phyloP scores from a whole-genome alignment of 768 basidiomycete species.

The Boletus sensibilis region DNA sequence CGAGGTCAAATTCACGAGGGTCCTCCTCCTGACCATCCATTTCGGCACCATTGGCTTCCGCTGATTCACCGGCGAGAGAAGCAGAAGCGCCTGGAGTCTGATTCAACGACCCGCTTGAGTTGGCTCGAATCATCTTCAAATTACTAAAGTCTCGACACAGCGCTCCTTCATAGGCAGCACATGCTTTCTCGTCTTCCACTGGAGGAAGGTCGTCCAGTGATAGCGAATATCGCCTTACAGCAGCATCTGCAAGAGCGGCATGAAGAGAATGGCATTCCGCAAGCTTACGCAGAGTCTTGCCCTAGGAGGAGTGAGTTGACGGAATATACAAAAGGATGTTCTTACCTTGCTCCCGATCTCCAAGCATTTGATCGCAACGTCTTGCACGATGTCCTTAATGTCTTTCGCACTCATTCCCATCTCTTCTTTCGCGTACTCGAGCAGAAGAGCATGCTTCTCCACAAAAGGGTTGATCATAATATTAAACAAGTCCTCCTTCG shows the following conservation, averaged over 20 bases:
- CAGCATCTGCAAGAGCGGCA: constrained; percentile 42
- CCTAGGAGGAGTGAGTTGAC: constrained; percentile 39
- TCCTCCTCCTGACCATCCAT: constrained; percentile 16
- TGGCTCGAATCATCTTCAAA: constrained; percentile 29
- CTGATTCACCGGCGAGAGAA: constrained; percentile 11
- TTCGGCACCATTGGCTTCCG: constrained; percentile 8
- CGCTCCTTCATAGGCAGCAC: constrained; percentile 44
- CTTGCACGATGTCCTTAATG: constrained; percentile 48
- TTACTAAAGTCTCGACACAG: constrained; percentile 55
- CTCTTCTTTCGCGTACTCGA: constrained; percentile 47
- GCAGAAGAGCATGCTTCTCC: constrained; percentile 50
- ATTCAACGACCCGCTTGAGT: constrained; percentile 14
- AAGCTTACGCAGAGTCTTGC: constrained; percentile 63
- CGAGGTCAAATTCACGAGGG: constrained; percentile 15
- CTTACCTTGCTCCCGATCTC: constrained; percentile 54
- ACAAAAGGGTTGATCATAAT: constrained; percentile 70
- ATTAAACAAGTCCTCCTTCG: constrained; percentile 56
- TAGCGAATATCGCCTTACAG: constrained; percentile 51
- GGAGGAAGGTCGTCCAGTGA: constrained; percentile 55
- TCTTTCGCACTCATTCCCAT: constrained; percentile 46
- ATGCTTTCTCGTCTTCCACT: constrained; percentile 48
- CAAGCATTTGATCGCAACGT: constrained; percentile 59
- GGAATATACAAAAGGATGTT: neutral
- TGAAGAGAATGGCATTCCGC: constrained; percentile 48
- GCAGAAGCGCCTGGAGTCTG: neutral